Evolutionary conservation across 31 red algal genomes (phyloP).

Genomic region (Odonthalia washingtoniensis): DNA sequence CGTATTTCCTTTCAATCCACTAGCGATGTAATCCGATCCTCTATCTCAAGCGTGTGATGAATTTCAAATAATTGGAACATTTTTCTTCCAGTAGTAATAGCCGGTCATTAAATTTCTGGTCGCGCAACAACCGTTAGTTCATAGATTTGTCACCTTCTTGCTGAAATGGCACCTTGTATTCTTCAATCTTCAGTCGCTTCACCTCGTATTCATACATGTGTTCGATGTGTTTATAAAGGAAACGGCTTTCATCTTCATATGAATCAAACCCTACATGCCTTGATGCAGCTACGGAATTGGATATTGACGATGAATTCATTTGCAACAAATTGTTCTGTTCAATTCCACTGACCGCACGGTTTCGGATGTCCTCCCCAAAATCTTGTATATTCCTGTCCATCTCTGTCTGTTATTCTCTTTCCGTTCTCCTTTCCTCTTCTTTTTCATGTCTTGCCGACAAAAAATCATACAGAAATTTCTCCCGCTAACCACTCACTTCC

Average conservation of each 20-base stretch:
- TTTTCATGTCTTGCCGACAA: neutral
- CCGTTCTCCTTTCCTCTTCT: neutral
- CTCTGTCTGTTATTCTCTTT: neutral
- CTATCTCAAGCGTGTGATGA: neutral
- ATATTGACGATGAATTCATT: neutral
- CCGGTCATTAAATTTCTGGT: too few relatives aligned
- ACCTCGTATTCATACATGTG: too few relatives aligned
- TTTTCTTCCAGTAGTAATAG: too few relatives aligned
- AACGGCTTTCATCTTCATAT: too few relatives aligned
- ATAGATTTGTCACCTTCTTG: too few relatives aligned
- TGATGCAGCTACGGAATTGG: neutral
- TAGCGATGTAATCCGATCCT: neutral
- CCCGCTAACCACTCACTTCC: neutral
- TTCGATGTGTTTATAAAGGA: too few relatives aligned
- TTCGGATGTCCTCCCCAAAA: neutral
- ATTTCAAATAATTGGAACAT: too few relatives aligned
- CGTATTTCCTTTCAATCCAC: neutral
- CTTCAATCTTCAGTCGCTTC: too few relatives aligned
- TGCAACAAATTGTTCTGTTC: neutral
- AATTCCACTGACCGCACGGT: neutral
- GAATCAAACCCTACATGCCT: neutral
- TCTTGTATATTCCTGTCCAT: neutral
- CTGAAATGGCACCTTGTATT: too few relatives aligned
- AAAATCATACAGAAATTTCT: neutral
- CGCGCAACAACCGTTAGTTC: too few relatives aligned